A percentile compares a stretch with the other conserved stretches of the same genome.
Conservation (phyloP, 306 rosid species). For the Dryas alaskensis region DNA sequence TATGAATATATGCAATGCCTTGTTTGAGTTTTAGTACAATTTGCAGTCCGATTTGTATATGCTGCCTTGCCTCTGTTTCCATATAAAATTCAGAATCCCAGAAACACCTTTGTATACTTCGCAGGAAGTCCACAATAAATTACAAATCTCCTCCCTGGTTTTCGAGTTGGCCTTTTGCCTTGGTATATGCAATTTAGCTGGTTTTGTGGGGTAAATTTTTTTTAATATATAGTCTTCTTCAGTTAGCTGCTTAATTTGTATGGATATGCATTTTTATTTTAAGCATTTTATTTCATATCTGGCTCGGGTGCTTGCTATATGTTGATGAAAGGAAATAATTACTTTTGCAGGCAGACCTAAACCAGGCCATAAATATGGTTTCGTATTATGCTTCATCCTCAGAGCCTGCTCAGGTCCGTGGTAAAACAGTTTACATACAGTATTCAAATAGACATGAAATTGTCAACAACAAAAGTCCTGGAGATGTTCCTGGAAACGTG, state of each 20-base stretch:
- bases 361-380: constrained; percentile 91
- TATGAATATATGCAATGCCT: not conserved
- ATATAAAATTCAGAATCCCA: not conserved
- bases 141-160: too few species aligned
- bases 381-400: constrained; percentile 92
- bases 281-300: not conserved
- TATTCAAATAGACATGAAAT: constrained; percentile 90
- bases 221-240: not conserved
- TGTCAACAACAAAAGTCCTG: constrained; percentile 91
- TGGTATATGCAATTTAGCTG: not conserved
- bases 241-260: not conserved
- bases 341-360: constrained; percentile 66
- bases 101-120: too few species aligned
- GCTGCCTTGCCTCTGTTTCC: too few species aligned
- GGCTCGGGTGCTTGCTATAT: not conserved
- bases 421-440: constrained; percentile 86
- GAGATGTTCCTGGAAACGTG: constrained; percentile 93
- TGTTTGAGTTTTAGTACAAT: not conserved
- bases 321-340: constrained; percentile 4
- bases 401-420: constrained; percentile 89
- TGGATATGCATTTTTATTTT: not conserved
- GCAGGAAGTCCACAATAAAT: too few species aligned
- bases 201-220: not conserved
- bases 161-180: not conserved
- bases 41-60: not conserved